Evolutionary conservation across 169 alveolate genomes (phyloP).

Genomic region (Cryptosporidium xiaoi): DNA sequence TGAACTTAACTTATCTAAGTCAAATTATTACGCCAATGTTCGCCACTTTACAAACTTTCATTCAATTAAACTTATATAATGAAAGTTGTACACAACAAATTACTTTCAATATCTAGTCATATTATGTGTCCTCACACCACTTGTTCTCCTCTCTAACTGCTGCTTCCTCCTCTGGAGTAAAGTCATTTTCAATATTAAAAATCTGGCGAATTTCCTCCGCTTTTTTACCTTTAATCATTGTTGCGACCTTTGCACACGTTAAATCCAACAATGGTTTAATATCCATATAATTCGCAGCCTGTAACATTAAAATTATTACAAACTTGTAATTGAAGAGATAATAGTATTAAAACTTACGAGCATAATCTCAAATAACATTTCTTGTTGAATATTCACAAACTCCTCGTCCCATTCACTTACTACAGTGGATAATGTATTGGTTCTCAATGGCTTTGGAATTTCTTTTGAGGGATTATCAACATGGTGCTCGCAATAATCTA

Average conservation of each 20-base stretch:
- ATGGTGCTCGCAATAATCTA: conserved; percentile 92
- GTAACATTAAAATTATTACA: conserved; percentile 13
- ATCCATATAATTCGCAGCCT: conserved; percentile 95
- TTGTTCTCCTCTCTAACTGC: conserved; percentile 94
- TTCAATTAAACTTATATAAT: no score
- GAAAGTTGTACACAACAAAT: no score
- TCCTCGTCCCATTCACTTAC: conserved; percentile 93
- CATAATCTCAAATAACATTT: conserved; percentile 90
- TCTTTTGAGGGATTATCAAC: conserved; percentile 91
- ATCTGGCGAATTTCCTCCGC: conserved; percentile 94
- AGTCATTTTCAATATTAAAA: conserved; percentile 93
- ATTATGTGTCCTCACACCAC: conserved; percentile 93
- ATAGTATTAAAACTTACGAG: conserved; percentile 76
- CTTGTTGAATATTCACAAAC: conserved; percentile 92
- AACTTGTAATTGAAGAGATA: not conserved
- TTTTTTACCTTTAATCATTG: conserved; percentile 93
- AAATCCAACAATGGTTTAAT: conserved; percentile 92
- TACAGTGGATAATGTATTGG: conserved; percentile 86
- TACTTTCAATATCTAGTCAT: no score
- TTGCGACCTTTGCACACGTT: conserved; percentile 94
- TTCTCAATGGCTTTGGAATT: conserved; percentile 94
- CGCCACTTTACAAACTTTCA: no score
- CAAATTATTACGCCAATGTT: no score
- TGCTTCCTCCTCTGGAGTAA: conserved; percentile 96
- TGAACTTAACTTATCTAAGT: no score